phyloP scores from a whole-genome alignment of 2,329 filamentous ascomycete species.

The Fusarium nanum region DNA sequence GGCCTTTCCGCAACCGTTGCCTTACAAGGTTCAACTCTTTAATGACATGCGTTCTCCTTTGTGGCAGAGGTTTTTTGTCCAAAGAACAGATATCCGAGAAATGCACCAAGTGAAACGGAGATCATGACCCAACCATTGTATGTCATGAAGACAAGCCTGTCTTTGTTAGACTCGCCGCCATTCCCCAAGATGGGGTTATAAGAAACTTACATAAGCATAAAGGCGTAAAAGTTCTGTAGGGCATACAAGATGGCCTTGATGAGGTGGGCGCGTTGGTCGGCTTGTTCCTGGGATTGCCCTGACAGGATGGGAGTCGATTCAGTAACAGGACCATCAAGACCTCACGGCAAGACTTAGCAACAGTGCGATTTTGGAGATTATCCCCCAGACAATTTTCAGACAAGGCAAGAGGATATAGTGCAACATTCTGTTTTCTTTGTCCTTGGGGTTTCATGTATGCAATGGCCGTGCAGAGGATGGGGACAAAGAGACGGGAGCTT shows the following conservation, averaged over 20 bases:
- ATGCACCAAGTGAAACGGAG: slow-evolving; percentile 87
- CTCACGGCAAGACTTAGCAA: slow-evolving; percentile 50
- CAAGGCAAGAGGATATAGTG: slow-evolving; percentile 20
- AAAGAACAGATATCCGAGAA: slow-evolving; percentile 87
- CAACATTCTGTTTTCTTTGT: slow-evolving; percentile 28
- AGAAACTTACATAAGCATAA: slow-evolving; percentile 93
- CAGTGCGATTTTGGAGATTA: slow-evolving; percentile 29
- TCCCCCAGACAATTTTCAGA: slow-evolving; percentile 27
- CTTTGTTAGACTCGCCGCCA: neutral
- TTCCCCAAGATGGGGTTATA: neutral
- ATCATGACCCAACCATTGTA: slow-evolving; percentile 99
- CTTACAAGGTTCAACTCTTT: neutral
- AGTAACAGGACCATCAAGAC: slow-evolving; percentile 62
- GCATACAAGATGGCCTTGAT: slow-evolving; percentile 88
- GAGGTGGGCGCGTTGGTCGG: slow-evolving; percentile 76
- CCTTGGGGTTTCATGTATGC: slow-evolving; percentile 19
- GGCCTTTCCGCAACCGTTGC: neutral
- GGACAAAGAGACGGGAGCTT: slow-evolving; percentile 48
- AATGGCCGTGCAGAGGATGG: slow-evolving; percentile 11
- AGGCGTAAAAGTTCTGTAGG: slow-evolving; percentile 96
- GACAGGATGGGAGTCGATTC: slow-evolving; percentile 72
- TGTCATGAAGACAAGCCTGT: slow-evolving; percentile 99
- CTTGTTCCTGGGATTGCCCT: slow-evolving; percentile 76
- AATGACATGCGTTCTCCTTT: slow-evolving; percentile 77
- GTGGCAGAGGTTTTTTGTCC: slow-evolving; percentile 75